Conservation (phyloP, 495 filamentous ascomycete genomes). For the Neurospora sp. region DNA sequence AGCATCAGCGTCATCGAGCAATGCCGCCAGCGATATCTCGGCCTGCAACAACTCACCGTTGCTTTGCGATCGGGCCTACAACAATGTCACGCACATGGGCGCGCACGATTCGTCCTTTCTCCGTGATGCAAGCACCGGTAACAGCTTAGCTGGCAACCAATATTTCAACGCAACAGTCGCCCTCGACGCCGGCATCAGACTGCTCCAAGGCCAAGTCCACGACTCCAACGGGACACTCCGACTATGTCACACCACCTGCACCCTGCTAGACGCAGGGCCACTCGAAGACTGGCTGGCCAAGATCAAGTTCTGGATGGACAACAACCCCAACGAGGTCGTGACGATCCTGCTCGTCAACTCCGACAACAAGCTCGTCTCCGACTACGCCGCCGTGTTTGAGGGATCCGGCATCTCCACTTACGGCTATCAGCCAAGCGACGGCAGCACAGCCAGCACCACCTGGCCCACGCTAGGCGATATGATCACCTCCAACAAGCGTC, state of each 20-base stretch:
- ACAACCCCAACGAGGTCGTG: constrained; percentile 56
- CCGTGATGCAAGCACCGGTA: constrained; percentile 38
- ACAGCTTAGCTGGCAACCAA: constrained; percentile 54
- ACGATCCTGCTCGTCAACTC: constrained; percentile 62
- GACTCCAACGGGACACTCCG: constrained; percentile 37
- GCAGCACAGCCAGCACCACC: constrained; percentile 31
- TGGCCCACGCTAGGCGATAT: constrained; percentile 59
- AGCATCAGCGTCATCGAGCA: constrained; percentile 7
- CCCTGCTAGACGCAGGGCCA: constrained; percentile 53
- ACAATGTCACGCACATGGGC: constrained; percentile 57
- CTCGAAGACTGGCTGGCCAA: constrained; percentile 45
- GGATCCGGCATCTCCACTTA: constrained; percentile 47
- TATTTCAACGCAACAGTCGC: constrained; percentile 54
- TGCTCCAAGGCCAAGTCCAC: constrained; percentile 64
- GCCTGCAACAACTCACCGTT: constrained; percentile 59
- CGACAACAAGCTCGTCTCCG: constrained; percentile 37
- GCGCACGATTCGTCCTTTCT: constrained; percentile 63
- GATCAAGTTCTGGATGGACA: constrained; percentile 56
- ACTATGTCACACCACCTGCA: constrained; percentile 58
- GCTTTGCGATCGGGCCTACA: constrained; percentile 52
- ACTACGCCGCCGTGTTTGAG: constrained; percentile 45
- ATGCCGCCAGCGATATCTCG: constrained; percentile 7
- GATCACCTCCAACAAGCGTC: constrained; percentile 48
- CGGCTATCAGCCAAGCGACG: constrained; percentile 41
- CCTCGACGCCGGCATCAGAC: constrained; percentile 56